Percentiles rank a stretch among this genome's conserved stretches.
Evolutionary conservation across 2,329 filamentous ascomycete genomes (phyloP).

Genomic region (Ophiostoma sp.): DNA sequence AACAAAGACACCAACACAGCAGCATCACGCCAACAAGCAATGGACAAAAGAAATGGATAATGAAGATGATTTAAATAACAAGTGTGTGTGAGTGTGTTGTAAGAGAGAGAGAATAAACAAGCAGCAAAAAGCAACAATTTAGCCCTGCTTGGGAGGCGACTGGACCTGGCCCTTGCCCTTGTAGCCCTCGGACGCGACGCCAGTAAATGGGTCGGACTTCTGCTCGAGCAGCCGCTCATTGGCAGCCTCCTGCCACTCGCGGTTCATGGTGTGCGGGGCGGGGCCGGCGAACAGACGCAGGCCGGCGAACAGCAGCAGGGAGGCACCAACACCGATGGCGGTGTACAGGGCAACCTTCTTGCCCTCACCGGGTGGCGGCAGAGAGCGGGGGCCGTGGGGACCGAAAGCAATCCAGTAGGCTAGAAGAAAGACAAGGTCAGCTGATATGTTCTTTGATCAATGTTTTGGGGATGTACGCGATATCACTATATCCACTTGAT

Average conservation of each 20-base stretch:
- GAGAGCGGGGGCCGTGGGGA: slow-evolving; percentile 87
- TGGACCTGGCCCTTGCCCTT: slow-evolving; percentile 77
- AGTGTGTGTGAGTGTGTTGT: no score
- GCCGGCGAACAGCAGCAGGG: slow-evolving; percentile 68
- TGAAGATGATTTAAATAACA: slow-evolving; percentile 8
- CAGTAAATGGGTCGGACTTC: slow-evolving; percentile 83
- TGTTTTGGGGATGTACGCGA: background rate
- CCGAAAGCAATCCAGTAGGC: slow-evolving; percentile 99
- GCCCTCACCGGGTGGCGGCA: slow-evolving; percentile 79
- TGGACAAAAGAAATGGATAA: slow-evolving; percentile 6
- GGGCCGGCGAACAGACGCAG: slow-evolving; percentile 72
- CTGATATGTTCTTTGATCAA: background rate
- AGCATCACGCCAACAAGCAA: slow-evolving; percentile 9
- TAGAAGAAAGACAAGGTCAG: slow-evolving; percentile 41
- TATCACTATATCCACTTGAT: background rate
- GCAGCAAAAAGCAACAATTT: slow-evolving; percentile 34
- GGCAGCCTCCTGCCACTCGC: slow-evolving; percentile 93
- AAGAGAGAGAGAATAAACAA: background rate
- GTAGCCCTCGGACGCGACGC: slow-evolving; percentile 78
- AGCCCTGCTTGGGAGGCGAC: slow-evolving; percentile 55
- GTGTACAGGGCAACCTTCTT: slow-evolving; percentile 77
- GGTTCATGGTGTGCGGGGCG: slow-evolving; percentile 83
- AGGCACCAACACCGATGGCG: slow-evolving; percentile 63
- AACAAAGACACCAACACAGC: slow-evolving; percentile 17
- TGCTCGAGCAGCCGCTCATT: slow-evolving; percentile 91